Base-by-base conservation (phyloP, 2,329 filamentous ascomycete genomes). In the Colletotrichum sp. region DNA sequence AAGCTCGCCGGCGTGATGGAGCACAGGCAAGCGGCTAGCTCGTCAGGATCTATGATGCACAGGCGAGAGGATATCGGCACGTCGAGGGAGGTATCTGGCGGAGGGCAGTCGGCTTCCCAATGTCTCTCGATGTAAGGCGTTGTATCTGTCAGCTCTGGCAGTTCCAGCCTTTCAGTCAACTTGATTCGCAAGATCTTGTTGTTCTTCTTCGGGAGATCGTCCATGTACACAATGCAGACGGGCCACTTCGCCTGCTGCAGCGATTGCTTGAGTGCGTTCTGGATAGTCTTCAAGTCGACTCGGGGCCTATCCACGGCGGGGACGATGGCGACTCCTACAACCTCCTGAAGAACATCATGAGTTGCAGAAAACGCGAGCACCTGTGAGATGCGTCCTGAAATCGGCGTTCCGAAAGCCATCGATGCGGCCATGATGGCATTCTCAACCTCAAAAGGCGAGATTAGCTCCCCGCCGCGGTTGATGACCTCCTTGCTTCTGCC, bases 391-490 rank as follows among this genome's bases (percentile, higher is more conserved):
- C 87, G 84, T 7, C 87, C 87, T 71, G 83, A 86, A 18, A 89
- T 86, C 0, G 85, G 83, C 2, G 87, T 88, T 7, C 82, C 81
- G 5, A 81, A 78, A 16, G 85, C 81, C 61, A 84, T 82, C 6
- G 88, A 84, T 13, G 88, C 86, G 2, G 86, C 82, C 58, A 90
- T 83, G 72, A 91, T 87, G 12, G 89, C 89, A 77, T 91, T 88
- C 78, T 91, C 90, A n/a, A 91, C 86, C 78, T 91, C 90, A 69
- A 91, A 90, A 0, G 90, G 89, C 6, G 88, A 90, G 72, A 91
- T 90, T n/a, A 91, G 84, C 79, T 91, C 90, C 38, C 90, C 89
- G 43, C 89, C 90, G 13, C 89, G 86, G 78, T 90, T 90, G 80
- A 91, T 90, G 71, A 90, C 88, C 71, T 90, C 89, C 77, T 90